Evolutionary conservation across 1,284 basidiomycete species (phyloP), one percentile per base, ranked within the genome.

Genomic region (Rhodotorula sp.): DNA sequence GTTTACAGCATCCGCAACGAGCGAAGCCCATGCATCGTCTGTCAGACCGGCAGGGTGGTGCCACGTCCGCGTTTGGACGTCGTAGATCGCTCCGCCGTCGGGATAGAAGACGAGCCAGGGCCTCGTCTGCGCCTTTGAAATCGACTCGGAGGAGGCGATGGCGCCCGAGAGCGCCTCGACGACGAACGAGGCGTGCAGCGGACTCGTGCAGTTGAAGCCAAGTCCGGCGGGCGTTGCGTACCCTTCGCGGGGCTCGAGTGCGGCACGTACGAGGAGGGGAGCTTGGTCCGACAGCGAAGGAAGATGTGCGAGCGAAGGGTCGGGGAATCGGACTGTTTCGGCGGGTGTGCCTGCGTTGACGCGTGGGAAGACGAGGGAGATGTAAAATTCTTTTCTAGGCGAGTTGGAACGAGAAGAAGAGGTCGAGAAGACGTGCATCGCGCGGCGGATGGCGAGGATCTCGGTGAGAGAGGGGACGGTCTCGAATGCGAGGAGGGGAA

Each of bases 31-130:
- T 18, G 46, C 30, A 5, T 24, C 11, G 47, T 68, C 70, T 16
- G 68, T 64, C 52, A 74, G 51, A 5, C 73, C 73, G 18, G 52
- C 37, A 4, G 70, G 73, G 53, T 68, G 65, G 20, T 55, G 46
- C 73, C 73, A 74, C n/a, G 70, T 51, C 8, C 69, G 62, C 24
- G 68, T 54, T 30, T 55, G 28, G 52, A 74, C 73, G 34, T 68
- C 65, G 64, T 74, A 74, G 22, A 69, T 64, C 2, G 70, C 61
- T 8, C 73, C 73, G 58, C 73, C 73, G 31, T 74, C 73, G 18
- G 73, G 73, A 56, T 74, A 74, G n/a, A 74, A 52, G 18, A 72
- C 58, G 48, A 74, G 56, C 64, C 67, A 74, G 5, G 73, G 73
- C 31, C 57, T 61, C 15, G 44, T 24, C 6, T 30, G 5, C 24